These are phyloP conservation scores for Rhodotorula diobovata DNA, from an alignment of 768 basidiomycete species.

Conservation along the genomic window DNA sequence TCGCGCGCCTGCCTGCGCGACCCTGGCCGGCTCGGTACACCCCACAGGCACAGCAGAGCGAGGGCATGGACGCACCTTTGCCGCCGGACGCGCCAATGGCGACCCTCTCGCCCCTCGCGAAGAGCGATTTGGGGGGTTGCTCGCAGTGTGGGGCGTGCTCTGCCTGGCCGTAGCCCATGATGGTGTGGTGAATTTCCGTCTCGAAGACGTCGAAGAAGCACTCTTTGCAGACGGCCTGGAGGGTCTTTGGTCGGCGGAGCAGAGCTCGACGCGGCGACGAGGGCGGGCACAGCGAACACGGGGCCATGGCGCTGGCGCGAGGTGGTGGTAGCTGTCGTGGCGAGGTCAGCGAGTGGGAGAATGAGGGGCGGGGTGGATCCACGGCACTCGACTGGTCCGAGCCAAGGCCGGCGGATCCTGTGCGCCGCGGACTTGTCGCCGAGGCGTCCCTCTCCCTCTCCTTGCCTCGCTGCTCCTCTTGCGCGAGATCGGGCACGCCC, in stretches of 20 bases:
- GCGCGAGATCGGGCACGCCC: too few species aligned
- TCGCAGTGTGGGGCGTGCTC: slow-evolving; percentile 10
- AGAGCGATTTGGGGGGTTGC: slow-evolving; percentile 53
- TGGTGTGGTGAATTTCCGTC: slow-evolving; percentile 96
- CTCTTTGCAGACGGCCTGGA: slow-evolving; percentile 90
- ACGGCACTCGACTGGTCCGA: too few species aligned
- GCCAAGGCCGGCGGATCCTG: too few species aligned
- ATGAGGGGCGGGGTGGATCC: too few species aligned
- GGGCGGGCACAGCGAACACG: slow-evolving; percentile 65
- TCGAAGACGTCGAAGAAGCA: slow-evolving; percentile 98
- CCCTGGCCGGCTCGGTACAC: background rate
- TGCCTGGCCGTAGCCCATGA: slow-evolving; percentile 55
- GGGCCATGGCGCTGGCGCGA: slow-evolving; percentile 58
- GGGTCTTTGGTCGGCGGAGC: slow-evolving; percentile 90
- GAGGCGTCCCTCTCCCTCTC: background rate
- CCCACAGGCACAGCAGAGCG: background rate
- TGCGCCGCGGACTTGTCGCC: background rate
- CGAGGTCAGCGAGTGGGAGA: too few species aligned
- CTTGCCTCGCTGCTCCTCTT: too few species aligned
- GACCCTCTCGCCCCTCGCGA: slow-evolving; percentile 82
- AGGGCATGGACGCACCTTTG: slow-evolving; percentile 64
- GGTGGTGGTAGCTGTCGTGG: too few species aligned
- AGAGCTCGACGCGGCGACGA: slow-evolving; percentile 75
- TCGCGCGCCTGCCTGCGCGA: too few species aligned
- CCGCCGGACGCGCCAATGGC: slow-evolving; percentile 98